Percentiles rank a stretch among this genome's conserved stretches.
Evolutionary conservation across 2,329 filamentous ascomycete genomes (phyloP).

Genomic region (Acrocalymma vagum): DNA sequence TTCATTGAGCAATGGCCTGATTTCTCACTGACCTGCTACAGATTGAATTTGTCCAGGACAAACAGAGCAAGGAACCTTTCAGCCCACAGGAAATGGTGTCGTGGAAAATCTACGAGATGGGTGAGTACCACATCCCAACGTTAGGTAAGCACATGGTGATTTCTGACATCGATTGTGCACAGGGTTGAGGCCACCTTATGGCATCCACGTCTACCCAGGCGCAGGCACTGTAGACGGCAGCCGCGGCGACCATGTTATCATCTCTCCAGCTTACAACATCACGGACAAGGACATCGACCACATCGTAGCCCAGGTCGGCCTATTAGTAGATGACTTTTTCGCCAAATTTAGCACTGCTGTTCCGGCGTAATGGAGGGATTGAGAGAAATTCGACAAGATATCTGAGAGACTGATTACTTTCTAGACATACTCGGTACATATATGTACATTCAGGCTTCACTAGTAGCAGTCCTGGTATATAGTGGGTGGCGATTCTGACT

Average conservation of each 20-base stretch:
- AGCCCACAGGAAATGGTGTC: slow-evolving; percentile 55
- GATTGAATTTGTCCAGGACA: slow-evolving; percentile 68
- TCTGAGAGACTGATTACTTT: too few relatives aligned
- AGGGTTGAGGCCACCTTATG: slow-evolving; percentile 55
- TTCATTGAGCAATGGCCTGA: not conserved
- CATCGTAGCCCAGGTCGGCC: slow-evolving; percentile 61
- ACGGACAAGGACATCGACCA: slow-evolving; percentile 63
- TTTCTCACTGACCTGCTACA: slow-evolving; percentile 28
- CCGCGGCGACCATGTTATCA: slow-evolving; percentile 73
- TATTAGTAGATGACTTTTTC: slow-evolving; percentile 63
- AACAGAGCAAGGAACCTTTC: slow-evolving; percentile 63
- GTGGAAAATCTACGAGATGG: slow-evolving; percentile 60
- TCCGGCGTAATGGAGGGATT: too few relatives aligned
- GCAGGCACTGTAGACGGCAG: slow-evolving; percentile 66
- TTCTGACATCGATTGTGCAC: not conserved
- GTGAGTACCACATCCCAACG: slow-evolving; percentile 31
- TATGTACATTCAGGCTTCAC: too few relatives aligned
- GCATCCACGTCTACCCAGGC: slow-evolving; percentile 71
- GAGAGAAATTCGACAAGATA: too few relatives aligned
- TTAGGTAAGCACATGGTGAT: not conserved
- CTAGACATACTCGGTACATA: too few relatives aligned
- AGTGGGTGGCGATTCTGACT: too few relatives aligned
- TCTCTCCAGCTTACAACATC: slow-evolving; percentile 75
- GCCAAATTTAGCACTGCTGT: slow-evolving; percentile 14
- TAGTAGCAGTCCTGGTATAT: too few relatives aligned